Percentiles rank a stretch among this genome's conserved stretches.
These are phyloP conservation scores for Cicer cuneatum DNA, from an alignment of 306 rosid species.

Conservation along the genomic window DNA sequence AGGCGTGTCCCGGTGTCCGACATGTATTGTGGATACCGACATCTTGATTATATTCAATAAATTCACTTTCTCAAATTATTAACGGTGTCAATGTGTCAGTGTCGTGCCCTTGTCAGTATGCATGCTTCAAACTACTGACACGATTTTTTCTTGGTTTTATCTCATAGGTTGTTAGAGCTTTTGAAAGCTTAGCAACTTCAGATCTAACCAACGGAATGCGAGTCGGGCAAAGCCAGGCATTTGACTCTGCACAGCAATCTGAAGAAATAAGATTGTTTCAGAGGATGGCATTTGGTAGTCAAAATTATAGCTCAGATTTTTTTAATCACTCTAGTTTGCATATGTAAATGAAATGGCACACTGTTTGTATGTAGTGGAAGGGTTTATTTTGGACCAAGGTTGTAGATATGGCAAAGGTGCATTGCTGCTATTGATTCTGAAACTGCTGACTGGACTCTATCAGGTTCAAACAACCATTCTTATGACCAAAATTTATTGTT, in stretches of 20 bases:
- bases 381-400: conserved; percentile 35
- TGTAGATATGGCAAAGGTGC: conserved; percentile 43
- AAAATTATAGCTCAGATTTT: conserved; percentile 72
- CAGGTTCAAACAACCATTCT: conserved; percentile 49
- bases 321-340: conserved; percentile 59
- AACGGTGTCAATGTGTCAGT: too few species aligned
- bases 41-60: too few species aligned
- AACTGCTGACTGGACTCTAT: conserved; percentile 40
- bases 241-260: conserved; percentile 75
- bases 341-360: conserved; percentile 39
- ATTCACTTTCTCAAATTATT: too few species aligned
- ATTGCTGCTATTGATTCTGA: conserved; percentile 39
- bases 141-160: conserved; percentile 42
- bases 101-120: too few species aligned
- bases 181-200: conserved; percentile 65
- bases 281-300: conserved; percentile 83
- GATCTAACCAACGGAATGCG: conserved; percentile 90
- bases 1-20: too few species aligned
- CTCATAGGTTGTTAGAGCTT: conserved; percentile 87
- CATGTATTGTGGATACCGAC: too few species aligned
- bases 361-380: conserved; percentile 49
- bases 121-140: not conserved
- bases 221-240: conserved; percentile 76
- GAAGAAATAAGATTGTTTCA: conserved; percentile 70
- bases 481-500: conserved; percentile 47